Evolutionary conservation across 108 stramenopile species (phyloP).

Genomic region (Conticribra guillardii): DNA sequence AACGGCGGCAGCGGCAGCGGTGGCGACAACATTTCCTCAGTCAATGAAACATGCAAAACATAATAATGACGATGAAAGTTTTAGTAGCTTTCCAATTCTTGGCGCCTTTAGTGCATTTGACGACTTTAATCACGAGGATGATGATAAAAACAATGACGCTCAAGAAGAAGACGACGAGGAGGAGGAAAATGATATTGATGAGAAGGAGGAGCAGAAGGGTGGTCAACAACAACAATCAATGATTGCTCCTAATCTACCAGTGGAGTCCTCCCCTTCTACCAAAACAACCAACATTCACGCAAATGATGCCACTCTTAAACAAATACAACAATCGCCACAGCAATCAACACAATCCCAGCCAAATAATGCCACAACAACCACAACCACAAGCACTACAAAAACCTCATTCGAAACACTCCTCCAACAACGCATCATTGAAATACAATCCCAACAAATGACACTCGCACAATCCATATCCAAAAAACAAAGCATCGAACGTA

Average conservation of each 20-base stretch:
- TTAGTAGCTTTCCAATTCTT: constrained; percentile 44
- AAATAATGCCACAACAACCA: too few species aligned
- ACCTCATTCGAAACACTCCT: constrained; percentile 25
- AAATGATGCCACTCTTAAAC: background rate
- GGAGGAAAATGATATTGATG: too few species aligned
- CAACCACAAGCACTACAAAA: too few species aligned
- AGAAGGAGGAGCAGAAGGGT: too few species aligned
- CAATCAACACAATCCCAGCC: too few species aligned
- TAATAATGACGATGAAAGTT: constrained; percentile 33
- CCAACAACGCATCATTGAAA: constrained; percentile 32
- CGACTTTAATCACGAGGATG: constrained; percentile 8
- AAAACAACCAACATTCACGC: background rate
- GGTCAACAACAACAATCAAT: too few species aligned
- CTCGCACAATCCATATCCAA: constrained; percentile 24
- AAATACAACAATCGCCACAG: background rate
- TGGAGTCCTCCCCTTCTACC: too few species aligned
- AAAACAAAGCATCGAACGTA: constrained; percentile 42
- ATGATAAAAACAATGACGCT: background rate
- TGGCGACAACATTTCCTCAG: background rate
- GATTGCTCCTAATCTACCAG: too few species aligned
- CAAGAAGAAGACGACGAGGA: background rate
- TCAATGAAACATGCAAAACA: background rate
- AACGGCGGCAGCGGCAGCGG: too few species aligned
- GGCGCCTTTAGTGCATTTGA: constrained; percentile 38
- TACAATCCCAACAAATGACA: constrained; percentile 15